A percentile compares a stretch with the other conserved stretches of the same genome.
phyloP scores from a whole-genome alignment of 2,329 filamentous ascomycete species.

The Zymoseptoria brevis region DNA sequence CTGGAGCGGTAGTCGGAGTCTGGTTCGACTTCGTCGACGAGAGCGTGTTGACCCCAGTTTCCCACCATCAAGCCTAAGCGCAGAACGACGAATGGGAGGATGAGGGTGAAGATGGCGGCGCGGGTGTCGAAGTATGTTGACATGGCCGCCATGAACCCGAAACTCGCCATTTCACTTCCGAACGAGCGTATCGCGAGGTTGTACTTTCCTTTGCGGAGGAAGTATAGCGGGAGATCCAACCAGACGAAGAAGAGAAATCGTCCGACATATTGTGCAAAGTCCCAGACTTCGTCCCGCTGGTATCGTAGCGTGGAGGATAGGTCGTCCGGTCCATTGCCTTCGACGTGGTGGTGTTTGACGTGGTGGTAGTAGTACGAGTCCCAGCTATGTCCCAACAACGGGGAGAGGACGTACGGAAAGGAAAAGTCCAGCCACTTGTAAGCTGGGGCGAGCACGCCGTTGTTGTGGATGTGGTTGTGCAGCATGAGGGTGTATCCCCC shows the following conservation, averaged over 20 bases:
- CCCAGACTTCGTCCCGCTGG: conserved; percentile 57
- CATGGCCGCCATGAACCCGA: conserved; percentile 45
- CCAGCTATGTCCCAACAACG: conserved; percentile 76
- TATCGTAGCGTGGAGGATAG: conserved; percentile 69
- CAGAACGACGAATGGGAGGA: conserved; percentile 59
- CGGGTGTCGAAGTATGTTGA: conserved; percentile 43
- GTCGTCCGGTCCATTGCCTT: conserved; percentile 70
- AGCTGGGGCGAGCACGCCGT: conserved; percentile 55
- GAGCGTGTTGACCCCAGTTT: conserved; percentile 78
- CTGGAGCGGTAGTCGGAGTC: conserved; percentile 72
- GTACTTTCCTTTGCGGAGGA: conserved; percentile 54
- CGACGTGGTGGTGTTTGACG: conserved; percentile 78
- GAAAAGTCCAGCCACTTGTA: conserved; percentile 51
- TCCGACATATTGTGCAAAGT: conserved; percentile 65
- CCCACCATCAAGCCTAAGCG: conserved; percentile 69
- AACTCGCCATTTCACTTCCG: conserved; percentile 55
- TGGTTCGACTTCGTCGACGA: conserved; percentile 67
- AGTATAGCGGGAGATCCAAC: conserved; percentile 69
- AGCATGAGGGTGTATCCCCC: conserved; percentile 73
- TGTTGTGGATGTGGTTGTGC: conserved; percentile 76
- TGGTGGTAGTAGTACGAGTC: conserved; percentile 81
- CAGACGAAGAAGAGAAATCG: conserved; percentile 68
- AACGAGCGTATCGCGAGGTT: conserved; percentile 48
- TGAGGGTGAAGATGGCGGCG: conserved; percentile 56
- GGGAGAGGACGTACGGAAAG: conserved; percentile 68